These are phyloP conservation scores for Cyberlindnera mycetangii DNA, from an alignment of 805 yeast species.

Conservation along the genomic window DNA sequence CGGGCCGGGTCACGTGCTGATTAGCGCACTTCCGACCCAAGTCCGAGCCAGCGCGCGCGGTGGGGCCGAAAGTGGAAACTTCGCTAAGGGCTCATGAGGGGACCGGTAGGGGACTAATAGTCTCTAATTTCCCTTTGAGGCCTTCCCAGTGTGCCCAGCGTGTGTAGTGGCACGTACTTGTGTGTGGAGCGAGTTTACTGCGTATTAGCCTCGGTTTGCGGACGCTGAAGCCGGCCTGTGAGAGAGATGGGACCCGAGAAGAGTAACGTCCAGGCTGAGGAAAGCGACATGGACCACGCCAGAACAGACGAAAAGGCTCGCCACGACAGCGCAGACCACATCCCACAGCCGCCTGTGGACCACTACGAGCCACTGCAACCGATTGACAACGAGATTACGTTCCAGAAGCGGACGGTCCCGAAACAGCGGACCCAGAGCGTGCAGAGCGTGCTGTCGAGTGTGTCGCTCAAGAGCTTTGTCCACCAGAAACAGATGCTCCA, in stretches of 20 bases:
- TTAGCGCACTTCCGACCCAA: background rate
- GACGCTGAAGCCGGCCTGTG: no score
- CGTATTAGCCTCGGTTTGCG: no score
- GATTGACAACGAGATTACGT: slow-evolving; percentile 43
- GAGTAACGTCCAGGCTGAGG: background rate
- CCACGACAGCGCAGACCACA: slow-evolving; percentile 8
- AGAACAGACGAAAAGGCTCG: no score
- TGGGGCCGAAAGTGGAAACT: no score
- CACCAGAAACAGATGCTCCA: slow-evolving; percentile 20
- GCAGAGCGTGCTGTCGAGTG: slow-evolving; percentile 49
- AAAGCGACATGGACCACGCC: no score
- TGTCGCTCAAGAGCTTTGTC: slow-evolving; percentile 55
- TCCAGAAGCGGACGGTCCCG: slow-evolving; percentile 64
- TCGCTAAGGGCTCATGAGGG: no score
- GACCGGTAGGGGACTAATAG: no score
- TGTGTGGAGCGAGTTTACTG: no score
- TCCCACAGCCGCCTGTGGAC: slow-evolving; percentile 30
- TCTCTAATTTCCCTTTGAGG: no score
- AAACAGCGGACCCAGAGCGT: slow-evolving; percentile 37
- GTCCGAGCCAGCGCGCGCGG: background rate
- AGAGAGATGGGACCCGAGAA: slow-evolving; percentile 6
- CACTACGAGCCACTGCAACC: slow-evolving; percentile 10
- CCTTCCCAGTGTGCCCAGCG: no score
- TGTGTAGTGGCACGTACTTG: no score
- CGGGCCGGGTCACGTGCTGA: slow-evolving; percentile 3